Conservation (phyloP, 225 moss, liverwort and hornwort genomes). For the Rhytidiadelphus loreus region DNA sequence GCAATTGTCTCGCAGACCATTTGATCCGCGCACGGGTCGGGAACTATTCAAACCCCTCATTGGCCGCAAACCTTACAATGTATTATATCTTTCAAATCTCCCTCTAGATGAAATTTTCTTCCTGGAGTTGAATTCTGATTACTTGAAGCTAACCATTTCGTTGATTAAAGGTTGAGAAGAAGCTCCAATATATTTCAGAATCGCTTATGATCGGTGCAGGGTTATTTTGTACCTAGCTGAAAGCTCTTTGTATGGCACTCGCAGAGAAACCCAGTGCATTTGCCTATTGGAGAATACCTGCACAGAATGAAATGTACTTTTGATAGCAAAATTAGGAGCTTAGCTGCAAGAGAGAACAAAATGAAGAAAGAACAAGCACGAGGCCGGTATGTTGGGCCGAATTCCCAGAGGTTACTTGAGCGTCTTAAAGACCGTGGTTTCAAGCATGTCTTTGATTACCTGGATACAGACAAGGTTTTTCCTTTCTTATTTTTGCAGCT, state of each 20-base stretch:
- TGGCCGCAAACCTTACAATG: slow-evolving; percentile 63
- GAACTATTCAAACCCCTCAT: slow-evolving; percentile 66
- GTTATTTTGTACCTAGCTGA: background rate
- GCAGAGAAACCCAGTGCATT: slow-evolving; percentile 71
- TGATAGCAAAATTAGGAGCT: slow-evolving; percentile 52
- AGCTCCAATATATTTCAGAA: background rate
- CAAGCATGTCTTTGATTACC: slow-evolving; percentile 67
- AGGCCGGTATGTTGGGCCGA: slow-evolving; percentile 56
- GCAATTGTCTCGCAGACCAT: slow-evolving; percentile 36
- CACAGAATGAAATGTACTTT: slow-evolving; percentile 48
- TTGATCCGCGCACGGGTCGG: slow-evolving; percentile 67
- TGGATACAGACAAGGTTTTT: slow-evolving; percentile 76
- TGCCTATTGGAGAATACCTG: slow-evolving; percentile 82
- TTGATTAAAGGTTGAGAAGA: background rate
- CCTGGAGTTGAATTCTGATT: background rate
- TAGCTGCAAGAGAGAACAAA: slow-evolving; percentile 36
- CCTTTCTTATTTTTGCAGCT: background rate
- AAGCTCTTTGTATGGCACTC: background rate
- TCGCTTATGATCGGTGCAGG: background rate
- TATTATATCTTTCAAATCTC: slow-evolving; percentile 7
- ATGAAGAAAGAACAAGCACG: slow-evolving; percentile 58
- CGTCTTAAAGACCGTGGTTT: slow-evolving; percentile 57
- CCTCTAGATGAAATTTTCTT: background rate
- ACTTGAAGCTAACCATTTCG: background rate
- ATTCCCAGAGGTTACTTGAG: slow-evolving; percentile 65